Conservation (phyloP, 306 rosid species). For the Inga laurina region DNA sequence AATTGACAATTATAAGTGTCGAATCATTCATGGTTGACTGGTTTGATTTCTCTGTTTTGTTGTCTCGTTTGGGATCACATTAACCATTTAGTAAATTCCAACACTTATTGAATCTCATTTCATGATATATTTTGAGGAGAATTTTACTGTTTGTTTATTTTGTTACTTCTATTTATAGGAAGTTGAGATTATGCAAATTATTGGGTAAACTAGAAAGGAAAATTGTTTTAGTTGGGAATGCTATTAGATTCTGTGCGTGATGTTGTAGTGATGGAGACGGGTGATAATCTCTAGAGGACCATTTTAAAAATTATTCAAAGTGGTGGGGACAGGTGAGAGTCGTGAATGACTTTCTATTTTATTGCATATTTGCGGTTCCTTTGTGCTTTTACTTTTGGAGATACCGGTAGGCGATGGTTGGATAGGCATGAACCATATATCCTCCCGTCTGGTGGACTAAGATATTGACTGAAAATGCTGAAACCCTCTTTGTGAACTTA, state of each 20-base stretch:
- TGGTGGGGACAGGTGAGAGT: slow-evolving; percentile 18
- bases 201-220: background rate
- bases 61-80: background rate
- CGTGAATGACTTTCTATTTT: background rate
- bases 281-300: background rate
- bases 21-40: slow-evolving; percentile 14
- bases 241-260: slow-evolving; percentile 7
- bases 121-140: background rate
- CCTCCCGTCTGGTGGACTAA: slow-evolving; percentile 9
- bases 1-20: slow-evolving; percentile 6
- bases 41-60: background rate
- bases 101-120: background rate
- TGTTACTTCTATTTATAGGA: background rate
- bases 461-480: slow-evolving; percentile 4
- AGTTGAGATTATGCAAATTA: slow-evolving; percentile 20
- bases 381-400: slow-evolving; percentile 19
- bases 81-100: background rate
- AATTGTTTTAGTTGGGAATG: background rate
- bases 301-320: slow-evolving; percentile 13
- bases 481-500: slow-evolving; percentile 15
- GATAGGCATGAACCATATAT: slow-evolving; percentile 8
- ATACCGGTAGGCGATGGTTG: background rate
- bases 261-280: slow-evolving; percentile 9
- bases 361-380: background rate
- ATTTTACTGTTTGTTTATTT: background rate